Evolutionary conservation across 2,329 filamentous ascomycete genomes (phyloP), one percentile per base, ranked within the genome.

Genomic region (Shiraia sp.): DNA sequence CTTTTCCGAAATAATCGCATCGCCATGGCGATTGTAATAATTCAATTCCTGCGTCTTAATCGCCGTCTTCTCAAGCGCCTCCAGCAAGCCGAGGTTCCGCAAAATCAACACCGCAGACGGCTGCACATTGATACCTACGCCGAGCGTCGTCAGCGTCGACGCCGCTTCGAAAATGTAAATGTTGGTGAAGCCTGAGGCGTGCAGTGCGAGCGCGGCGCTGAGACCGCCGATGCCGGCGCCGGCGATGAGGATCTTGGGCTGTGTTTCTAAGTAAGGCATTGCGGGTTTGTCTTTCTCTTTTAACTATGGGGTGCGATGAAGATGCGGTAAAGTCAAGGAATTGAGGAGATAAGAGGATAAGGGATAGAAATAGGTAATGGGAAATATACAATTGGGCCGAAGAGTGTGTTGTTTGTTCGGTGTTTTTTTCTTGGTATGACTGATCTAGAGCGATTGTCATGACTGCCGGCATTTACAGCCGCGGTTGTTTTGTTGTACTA

Each of bases 201-300:
- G 86, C 23, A 91, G 77, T 10, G 86, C 80, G 28, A 91, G 77
- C 6, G 87, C 86, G 26, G 76, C 79, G 41, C 85, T 80, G 25
- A 91, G 73, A 24, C 88, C 88, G 38, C 87, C 87, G 84, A 92
- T 91, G 48, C 87, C 86, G 83, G 58, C 56, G 13, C 61, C 61
- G 22, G 48, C 57, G 27, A 64, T 59, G 30, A 60, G 36, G 26
- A 63, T 59, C 32, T 55, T 62, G 10, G 59, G 58, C 24, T 61
- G 56, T 7, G 43, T 32, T 29, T 42, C 45, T 13, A 59, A 42
- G 23, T 47, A 53, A 9, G 57, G 49, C 51, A 63, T 61, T 13
- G n/a, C 27, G 10, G 30, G n/a, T n/a, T n/a, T n/a, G n/a, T n/a
- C 12, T 3, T 33, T 33, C 19, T 22, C 8, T 22, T 4, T 22